These are phyloP conservation scores for Chenopodium album DNA, from an alignment of 148 eudicot genomes.

Conservation along the genomic window DNA sequence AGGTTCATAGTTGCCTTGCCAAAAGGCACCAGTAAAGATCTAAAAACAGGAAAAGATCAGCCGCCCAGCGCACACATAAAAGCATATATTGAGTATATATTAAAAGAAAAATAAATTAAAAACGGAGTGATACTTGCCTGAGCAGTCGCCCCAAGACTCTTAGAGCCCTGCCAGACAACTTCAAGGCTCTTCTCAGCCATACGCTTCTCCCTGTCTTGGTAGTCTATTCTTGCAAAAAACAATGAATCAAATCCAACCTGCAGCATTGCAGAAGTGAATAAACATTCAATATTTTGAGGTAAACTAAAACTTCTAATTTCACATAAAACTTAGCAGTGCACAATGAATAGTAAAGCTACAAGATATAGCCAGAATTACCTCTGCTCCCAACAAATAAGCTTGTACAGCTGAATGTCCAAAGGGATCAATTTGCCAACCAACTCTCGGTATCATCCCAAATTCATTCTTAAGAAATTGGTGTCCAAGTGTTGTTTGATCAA, in stretches of 20 bases:
- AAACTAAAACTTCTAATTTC: neutral
- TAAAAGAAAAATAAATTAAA: conserved; percentile 3
- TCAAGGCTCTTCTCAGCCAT: conserved; percentile 81
- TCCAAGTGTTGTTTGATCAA: conserved; percentile 95
- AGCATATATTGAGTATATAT: neutral
- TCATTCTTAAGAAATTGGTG: conserved; percentile 70
- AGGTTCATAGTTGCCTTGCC: conserved; percentile 72
- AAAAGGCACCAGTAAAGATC: conserved; percentile 90
- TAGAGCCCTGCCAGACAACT: conserved; percentile 90
- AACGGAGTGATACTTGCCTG: conserved; percentile 44
- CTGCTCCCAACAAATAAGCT: conserved; percentile 95
- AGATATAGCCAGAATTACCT: conserved; percentile 42
- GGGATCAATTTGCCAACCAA: conserved; percentile 99
- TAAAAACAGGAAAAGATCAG: conserved; percentile 30
- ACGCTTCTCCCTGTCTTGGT: conserved; percentile 88
- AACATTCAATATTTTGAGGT: neutral
- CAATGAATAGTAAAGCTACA: neutral
- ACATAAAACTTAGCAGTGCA: neutral
- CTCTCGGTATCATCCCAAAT: conserved; percentile 86
- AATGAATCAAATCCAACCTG: conserved; percentile 98
- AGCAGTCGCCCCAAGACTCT: conserved; percentile 75
- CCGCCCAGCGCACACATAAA: neutral
- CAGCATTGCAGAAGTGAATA: conserved; percentile 20
- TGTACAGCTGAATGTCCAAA: conserved; percentile 99
- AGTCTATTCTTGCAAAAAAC: conserved; percentile 90